Evolutionary conservation across 2,329 filamentous ascomycete genomes (phyloP), one percentile per base, ranked within the genome.

Genomic region (Paramyrothecium roridum): DNA sequence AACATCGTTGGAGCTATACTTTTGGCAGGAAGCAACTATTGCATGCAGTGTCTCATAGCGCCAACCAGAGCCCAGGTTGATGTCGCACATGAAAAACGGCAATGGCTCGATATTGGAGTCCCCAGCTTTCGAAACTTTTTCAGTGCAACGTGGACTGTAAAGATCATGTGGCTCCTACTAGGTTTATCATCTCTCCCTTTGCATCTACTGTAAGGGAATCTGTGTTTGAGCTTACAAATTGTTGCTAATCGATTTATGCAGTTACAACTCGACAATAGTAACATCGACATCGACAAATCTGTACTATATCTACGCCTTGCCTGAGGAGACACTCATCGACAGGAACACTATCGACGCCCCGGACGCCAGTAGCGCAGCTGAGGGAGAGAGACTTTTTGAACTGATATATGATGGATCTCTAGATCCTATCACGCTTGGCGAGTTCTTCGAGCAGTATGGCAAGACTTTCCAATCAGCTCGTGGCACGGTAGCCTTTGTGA

Each of bases 1-100:
- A 63, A 63, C 19, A 22, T 61, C 0, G 33, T 62, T 4, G 52
- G 65, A 3, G 72, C 69, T 0, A 53, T 65, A 0, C 53, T 75
- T 12, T 52, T 75, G 12, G 65, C 64, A 0, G 70, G 67, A 1
- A 71, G 67, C 10, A 74, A 73, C 52, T 73, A 70, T 37, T 70
- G 67, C 20, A 73, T 72, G 66, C 73, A 74, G 46, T 59, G 66
- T 1, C 62, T 71, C 1, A 64, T 62, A 0, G 69, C 71, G 1
- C 73, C 71, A 0, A 72, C 70, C 0, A 56, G 72, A 8, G 50
- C 48, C 0, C 64, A 73, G 19, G 54, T 74, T 1, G 64, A 73
- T 26, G 43, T 47, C 2, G 62, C 60, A 1, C 63, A 66, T 23
- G 52, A 26, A 1, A 30, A 51, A 0, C 52, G 56, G 1, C 51